Base-by-base conservation (phyloP, 352 stramenopile species). In the Aphanomyces stellatus region DNA sequence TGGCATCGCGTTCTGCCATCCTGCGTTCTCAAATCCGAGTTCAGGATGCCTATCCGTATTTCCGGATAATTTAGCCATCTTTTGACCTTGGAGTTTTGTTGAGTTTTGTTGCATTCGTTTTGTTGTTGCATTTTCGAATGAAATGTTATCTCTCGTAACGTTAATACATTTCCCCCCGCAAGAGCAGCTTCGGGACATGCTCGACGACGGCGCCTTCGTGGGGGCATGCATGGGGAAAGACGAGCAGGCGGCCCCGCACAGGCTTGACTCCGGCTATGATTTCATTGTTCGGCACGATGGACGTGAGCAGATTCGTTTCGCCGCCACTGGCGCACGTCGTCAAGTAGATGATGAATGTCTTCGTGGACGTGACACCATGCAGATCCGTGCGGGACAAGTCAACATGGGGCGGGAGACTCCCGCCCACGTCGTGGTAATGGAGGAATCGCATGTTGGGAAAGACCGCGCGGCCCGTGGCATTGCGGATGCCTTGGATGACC, bases 331-430 rank as follows among this genome's bases (percentile, higher is more conserved):
- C 30, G 40, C 65, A 71, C 6, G 17, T 63, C 10, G 51, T 24
- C n/a, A 71, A 35, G 57, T 71, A 71, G 19, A 71, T 31, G 33
- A 71, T 71, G 22, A 71, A 71, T 31, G 65, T 71, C 25, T 55
- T 62, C 2, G 65, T 71, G 6, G 65, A 71, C 25, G 41, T 62
- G 15, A 66, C 42, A 15, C 65, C 65, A 57, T 65, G 40, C 8
- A 27, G 13, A 42, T 71, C 65, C 35, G 53, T 65, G 40, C 65
- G 65, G 24, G 53, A 67, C 24, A 71, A 22, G 25, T 71, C 65
- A 13, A 60, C 51, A 41, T 71, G 65, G 13, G 65, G 24, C n/a
- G 65, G 49, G 2, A 71, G 31, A 51, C 46, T 68, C 15, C 49
- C 53, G 13, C 65, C 65, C 2, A 56, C 34, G 25, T 53, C 25